Evolutionary conservation across 257 asterid species (phyloP).

Genomic region (Coffea eugenioides): DNA sequence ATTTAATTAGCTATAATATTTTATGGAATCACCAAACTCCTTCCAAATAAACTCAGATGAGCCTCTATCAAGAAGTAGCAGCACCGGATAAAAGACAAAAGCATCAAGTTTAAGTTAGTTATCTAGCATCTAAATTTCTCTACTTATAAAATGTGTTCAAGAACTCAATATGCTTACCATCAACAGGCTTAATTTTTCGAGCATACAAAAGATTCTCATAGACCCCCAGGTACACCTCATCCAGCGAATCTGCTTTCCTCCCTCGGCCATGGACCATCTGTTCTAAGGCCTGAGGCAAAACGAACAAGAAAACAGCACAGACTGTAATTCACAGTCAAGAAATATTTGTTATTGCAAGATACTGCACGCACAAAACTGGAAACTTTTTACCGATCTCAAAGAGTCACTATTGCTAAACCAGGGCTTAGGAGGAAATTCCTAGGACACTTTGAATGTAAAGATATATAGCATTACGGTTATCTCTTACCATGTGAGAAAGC

Average conservation of each 20-base stretch:
- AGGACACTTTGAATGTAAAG: background rate
- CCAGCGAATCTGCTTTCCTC: conserved; percentile 75
- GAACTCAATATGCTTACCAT: conserved; percentile 47
- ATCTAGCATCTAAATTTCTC: background rate
- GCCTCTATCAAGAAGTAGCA: background rate
- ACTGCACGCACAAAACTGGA: background rate
- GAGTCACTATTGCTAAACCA: background rate
- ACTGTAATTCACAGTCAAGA: background rate
- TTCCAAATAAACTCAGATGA: background rate
- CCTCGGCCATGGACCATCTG: conserved; percentile 93
- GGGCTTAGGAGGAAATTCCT: background rate
- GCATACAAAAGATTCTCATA: conserved; percentile 81
- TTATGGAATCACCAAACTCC: background rate
- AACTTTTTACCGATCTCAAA: background rate
- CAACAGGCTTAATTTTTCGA: conserved; percentile 84
- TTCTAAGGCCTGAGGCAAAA: conserved; percentile 61
- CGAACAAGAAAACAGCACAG: background rate
- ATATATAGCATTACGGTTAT: too few relatives aligned
- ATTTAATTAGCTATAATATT: too few relatives aligned
- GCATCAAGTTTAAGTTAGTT: background rate
- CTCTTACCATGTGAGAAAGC: background rate
- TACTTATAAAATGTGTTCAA: background rate
- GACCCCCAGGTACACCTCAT: conserved; percentile 89
- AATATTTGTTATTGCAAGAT: background rate
- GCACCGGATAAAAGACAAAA: background rate